A percentile compares a stretch with the other conserved stretches of the same genome.
These are phyloP conservation scores for Trichothecium roseum DNA, from an alignment of 2,329 filamentous ascomycete species.

Conservation along the genomic window DNA sequence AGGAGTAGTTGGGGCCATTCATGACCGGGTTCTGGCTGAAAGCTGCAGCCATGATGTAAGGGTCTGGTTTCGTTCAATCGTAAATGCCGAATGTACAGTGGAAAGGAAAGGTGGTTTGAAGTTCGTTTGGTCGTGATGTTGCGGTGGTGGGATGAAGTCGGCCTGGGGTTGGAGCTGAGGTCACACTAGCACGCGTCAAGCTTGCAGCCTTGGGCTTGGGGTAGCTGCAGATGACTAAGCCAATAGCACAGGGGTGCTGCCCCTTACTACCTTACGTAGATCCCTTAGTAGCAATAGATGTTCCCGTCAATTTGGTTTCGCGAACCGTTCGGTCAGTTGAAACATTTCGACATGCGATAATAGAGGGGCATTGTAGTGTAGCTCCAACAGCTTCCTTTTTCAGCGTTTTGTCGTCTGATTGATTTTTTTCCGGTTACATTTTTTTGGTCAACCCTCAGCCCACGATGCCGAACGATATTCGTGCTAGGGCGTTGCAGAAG, in stretches of 20 bases:
- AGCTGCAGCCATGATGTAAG: conserved; percentile 52
- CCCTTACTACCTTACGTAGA: conserved; percentile 6
- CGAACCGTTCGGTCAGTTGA: background rate
- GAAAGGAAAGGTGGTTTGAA: background rate
- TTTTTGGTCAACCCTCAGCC: background rate
- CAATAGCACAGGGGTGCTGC: background rate
- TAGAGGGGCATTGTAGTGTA: background rate
- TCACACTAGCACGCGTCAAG: conserved; percentile 27
- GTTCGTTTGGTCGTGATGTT: background rate
- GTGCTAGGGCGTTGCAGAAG: conserved; percentile 53
- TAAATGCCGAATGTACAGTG: too few relatives aligned
- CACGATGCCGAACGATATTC: conserved; percentile 44
- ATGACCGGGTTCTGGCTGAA: conserved; percentile 61
- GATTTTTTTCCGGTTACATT: too few relatives aligned
- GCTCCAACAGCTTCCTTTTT: background rate
- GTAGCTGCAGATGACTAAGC: conserved; percentile 32
- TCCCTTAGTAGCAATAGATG: background rate
- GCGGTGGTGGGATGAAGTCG: conserved; percentile 5
- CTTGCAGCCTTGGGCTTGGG: conserved; percentile 40
- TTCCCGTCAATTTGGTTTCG: background rate
- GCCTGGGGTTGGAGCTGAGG: conserved; percentile 12
- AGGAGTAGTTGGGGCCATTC: conserved; percentile 61
- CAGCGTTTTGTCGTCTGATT: too few relatives aligned
- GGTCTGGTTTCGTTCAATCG: too few relatives aligned
- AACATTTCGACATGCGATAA: too few relatives aligned